A percentile compares a stretch with the other conserved stretches of the same genome.
Conservation (phyloP, 805 yeast species). For the Komagataella kurtzmanii region DNA sequence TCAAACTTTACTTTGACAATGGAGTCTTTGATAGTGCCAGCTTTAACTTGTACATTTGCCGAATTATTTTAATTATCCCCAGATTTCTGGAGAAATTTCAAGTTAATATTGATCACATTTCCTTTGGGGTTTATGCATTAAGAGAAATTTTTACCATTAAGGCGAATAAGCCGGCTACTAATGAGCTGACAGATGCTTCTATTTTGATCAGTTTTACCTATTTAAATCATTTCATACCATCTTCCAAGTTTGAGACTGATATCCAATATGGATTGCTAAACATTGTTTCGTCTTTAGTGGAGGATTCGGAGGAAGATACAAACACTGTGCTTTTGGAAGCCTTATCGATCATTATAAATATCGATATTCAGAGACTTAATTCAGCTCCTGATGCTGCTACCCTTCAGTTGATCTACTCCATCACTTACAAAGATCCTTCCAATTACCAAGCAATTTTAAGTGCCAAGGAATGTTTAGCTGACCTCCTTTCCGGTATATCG, state of each 20-base stretch:
- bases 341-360: conserved; percentile 39
- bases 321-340: conserved; percentile 63
- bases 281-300: conserved; percentile 30
- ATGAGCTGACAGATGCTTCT: conserved; percentile 12
- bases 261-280: conserved; percentile 16
- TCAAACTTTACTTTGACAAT: not conserved
- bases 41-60: conserved; percentile 24
- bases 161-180: conserved; percentile 10
- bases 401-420: conserved; percentile 42
- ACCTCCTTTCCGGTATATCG: conserved; percentile 35
- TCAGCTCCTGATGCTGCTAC: conserved; percentile 18
- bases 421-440: conserved; percentile 62
- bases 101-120: conserved; percentile 8
- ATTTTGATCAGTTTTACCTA: conserved; percentile 39
- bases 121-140: conserved; percentile 13
- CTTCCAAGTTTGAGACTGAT: conserved; percentile 9
- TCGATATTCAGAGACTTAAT: conserved; percentile 23
- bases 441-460: conserved; percentile 59
- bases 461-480: conserved; percentile 55
- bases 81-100: conserved; percentile 41
- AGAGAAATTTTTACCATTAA: conserved; percentile 7
- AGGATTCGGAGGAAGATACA: conserved; percentile 69
- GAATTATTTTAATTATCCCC: conserved; percentile 42
- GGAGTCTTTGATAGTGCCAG: conserved; percentile 1
- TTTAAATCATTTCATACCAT: conserved; percentile 17